These are phyloP conservation scores for Periconia macrospinosa DNA, from an alignment of 2,329 filamentous ascomycete species.

Conservation along the genomic window DNA sequence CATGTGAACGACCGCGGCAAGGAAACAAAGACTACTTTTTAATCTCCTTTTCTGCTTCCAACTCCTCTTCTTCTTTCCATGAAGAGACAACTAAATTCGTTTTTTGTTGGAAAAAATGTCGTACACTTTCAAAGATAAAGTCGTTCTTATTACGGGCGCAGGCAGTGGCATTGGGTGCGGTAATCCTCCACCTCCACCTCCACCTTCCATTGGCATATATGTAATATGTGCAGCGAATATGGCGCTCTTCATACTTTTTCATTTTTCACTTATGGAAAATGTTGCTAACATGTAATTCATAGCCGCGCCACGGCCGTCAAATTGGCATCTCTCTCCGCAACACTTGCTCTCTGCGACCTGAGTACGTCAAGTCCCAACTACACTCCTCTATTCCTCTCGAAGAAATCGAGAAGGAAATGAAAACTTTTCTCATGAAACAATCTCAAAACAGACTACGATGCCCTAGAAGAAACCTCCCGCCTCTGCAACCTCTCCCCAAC, in stretches of 20 bases:
- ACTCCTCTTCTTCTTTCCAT: neutral
- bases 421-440: neutral
- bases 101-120: slow-evolving; percentile 16
- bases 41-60: neutral
- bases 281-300: neutral
- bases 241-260: neutral
- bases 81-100: neutral
- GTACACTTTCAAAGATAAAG: slow-evolving; percentile 32
- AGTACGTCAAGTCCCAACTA: slow-evolving; percentile 15
- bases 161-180: slow-evolving; percentile 51
- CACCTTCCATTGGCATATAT: neutral
- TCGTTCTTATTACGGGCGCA: slow-evolving; percentile 34
- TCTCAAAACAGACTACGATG: slow-evolving; percentile 23
- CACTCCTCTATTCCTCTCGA: neutral
- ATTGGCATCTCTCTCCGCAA: slow-evolving; percentile 50
- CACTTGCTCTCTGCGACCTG: slow-evolving; percentile 37
- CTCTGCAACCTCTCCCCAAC: slow-evolving; percentile 44
- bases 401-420: neutral
- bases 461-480: slow-evolving; percentile 46
- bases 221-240: neutral
- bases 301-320: slow-evolving; percentile 51
- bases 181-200: slow-evolving; percentile 5
- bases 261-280: neutral
- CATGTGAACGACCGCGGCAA: neutral
- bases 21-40: neutral